phyloP scores from a whole-genome alignment of 108 stramenopile species.

The Nannochloropsis gaditana region DNA sequence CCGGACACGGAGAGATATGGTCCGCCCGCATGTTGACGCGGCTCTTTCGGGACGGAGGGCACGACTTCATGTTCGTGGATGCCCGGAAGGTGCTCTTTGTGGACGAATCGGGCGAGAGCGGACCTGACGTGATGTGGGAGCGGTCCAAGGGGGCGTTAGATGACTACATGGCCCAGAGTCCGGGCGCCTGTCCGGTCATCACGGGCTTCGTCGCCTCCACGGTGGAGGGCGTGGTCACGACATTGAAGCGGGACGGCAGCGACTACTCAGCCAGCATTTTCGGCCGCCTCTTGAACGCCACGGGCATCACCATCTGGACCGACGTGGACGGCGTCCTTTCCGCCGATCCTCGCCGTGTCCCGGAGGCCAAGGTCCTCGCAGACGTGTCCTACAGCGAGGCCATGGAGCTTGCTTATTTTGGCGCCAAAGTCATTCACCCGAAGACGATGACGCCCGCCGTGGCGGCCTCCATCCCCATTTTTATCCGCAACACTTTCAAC shows the following conservation, averaged over 20 bases:
- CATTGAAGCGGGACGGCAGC: slow-evolving; percentile 73
- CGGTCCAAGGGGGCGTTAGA: slow-evolving; percentile 53
- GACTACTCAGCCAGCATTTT: slow-evolving; percentile 73
- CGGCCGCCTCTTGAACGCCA: slow-evolving; percentile 66
- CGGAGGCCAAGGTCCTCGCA: slow-evolving; percentile 60
- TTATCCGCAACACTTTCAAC: slow-evolving; percentile 80
- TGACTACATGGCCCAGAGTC: slow-evolving; percentile 36
- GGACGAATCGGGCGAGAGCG: slow-evolving; percentile 55
- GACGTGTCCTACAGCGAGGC: slow-evolving; percentile 80
- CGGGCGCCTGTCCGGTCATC: slow-evolving; percentile 55
- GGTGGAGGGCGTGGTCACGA: slow-evolving; percentile 72
- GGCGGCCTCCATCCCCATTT: slow-evolving; percentile 66
- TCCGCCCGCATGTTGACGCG: slow-evolving; percentile 65
- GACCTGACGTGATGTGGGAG: slow-evolving; percentile 56
- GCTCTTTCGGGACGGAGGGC: slow-evolving; percentile 34
- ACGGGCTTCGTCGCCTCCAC: slow-evolving; percentile 86
- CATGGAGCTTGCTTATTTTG: slow-evolving; percentile 87
- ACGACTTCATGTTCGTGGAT: slow-evolving; percentile 66
- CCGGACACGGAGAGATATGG: slow-evolving; percentile 81
- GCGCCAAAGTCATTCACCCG: slow-evolving; percentile 79
- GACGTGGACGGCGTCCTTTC: slow-evolving; percentile 77
- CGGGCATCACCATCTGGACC: slow-evolving; percentile 73
- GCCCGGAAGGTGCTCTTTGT: slow-evolving; percentile 74
- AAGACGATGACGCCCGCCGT: slow-evolving; percentile 70
- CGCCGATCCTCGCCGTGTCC: slow-evolving; percentile 79